phyloP scores from a whole-genome alignment of 495 filamentous ascomycete genomes.

The Penicillium atrosanguineum region DNA sequence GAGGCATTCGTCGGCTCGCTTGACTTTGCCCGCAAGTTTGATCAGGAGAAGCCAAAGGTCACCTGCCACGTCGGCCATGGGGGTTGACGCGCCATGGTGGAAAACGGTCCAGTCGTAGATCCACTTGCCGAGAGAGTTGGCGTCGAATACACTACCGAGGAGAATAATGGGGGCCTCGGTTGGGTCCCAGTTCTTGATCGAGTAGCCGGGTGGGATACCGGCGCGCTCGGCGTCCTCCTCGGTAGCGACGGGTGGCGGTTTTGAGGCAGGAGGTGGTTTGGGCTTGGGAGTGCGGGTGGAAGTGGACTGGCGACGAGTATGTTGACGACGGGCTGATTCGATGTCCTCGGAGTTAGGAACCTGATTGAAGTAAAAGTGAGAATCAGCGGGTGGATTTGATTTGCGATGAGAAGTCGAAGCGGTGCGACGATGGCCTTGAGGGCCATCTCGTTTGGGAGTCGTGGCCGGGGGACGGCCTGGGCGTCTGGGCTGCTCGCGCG shows the following conservation, averaged over 20 bases:
- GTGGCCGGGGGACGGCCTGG: slow-evolving; percentile 24
- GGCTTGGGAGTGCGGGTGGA: slow-evolving; percentile 48
- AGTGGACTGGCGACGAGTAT: slow-evolving; percentile 49
- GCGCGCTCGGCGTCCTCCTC: slow-evolving; percentile 78
- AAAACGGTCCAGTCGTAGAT: slow-evolving; percentile 99
- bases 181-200: slow-evolving; percentile 98
- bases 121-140: slow-evolving; percentile 97
- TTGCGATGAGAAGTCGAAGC: slow-evolving; percentile 42
- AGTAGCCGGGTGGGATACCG: slow-evolving; percentile 87
- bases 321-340: slow-evolving; percentile 43
- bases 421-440: slow-evolving; percentile 33
- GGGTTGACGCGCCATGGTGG: slow-evolving; percentile 78
- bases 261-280: slow-evolving; percentile 41
- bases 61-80: slow-evolving; percentile 89
- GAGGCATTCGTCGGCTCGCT: slow-evolving; percentile 82
- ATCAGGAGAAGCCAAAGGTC: slow-evolving; percentile 95
- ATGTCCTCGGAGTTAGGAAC: slow-evolving; percentile 44
- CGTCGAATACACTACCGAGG: slow-evolving; percentile 93
- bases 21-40: slow-evolving; percentile 93
- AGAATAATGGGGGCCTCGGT: slow-evolving; percentile 90
- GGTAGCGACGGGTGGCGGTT: slow-evolving; percentile 68
- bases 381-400: slow-evolving; percentile 52
- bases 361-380: slow-evolving; percentile 51
- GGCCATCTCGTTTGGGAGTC: slow-evolving; percentile 25
- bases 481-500: slow-evolving; percentile 26